Evolutionary conservation across 306 rosid genomes (phyloP).

Genomic region (Ziziphus jujuba): DNA sequence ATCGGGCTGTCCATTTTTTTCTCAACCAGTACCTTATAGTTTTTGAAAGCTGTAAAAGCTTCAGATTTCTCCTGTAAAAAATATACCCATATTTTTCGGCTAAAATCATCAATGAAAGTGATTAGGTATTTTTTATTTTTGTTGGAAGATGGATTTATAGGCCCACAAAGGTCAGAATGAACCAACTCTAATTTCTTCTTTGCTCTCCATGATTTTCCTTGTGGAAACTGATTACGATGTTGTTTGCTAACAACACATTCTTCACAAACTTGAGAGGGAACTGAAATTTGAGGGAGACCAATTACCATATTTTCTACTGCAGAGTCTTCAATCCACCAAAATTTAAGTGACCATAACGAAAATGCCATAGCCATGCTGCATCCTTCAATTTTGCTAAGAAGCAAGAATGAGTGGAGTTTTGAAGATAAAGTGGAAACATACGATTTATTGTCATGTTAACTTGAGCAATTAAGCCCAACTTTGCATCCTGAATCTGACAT

Average conservation of each 20-base stretch:
- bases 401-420: constrained; percentile 14
- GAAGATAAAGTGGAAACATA: not conserved
- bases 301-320: not conserved
- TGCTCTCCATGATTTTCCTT: not conserved
- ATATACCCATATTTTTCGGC: not conserved
- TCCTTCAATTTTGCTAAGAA: not conserved
- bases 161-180: not conserved
- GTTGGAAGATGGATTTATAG: not conserved
- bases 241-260: constrained; percentile 11
- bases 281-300: not conserved
- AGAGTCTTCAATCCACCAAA: not conserved
- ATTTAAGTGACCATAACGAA: not conserved
- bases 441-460: not conserved
- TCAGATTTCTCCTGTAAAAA: not conserved
- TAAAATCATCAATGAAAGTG: constrained; percentile 6
- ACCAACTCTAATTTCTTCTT: not conserved
- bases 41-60: not conserved
- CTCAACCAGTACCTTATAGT: not conserved
- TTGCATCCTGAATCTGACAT: too few species aligned
- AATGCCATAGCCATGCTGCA: constrained; percentile 1
- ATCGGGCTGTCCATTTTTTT: not conserved
- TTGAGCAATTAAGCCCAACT: not conserved
- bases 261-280: not conserved
- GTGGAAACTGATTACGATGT: not conserved
- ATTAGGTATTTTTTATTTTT: constrained; percentile 2